Conservation (phyloP, 2,329 filamentous ascomycete genomes). For the Talaromyces atroroseus region DNA sequence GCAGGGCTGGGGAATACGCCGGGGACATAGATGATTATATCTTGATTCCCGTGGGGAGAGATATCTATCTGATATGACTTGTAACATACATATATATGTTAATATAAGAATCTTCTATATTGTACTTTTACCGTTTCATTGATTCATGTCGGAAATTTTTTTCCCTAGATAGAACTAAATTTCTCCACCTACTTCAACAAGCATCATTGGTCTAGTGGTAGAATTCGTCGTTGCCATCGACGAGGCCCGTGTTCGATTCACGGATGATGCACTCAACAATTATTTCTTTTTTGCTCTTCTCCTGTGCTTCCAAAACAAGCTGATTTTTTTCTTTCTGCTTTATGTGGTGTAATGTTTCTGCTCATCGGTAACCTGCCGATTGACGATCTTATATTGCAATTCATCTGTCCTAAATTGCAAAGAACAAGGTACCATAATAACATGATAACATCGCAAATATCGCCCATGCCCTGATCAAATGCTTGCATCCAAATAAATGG, state of each 20-base stretch:
- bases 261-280: constrained; percentile 15
- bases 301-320: not conserved
- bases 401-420: no score
- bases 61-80: not conserved
- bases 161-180: no score
- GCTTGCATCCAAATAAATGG: not conserved
- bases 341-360: no score
- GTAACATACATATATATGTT: no score
- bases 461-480: not conserved
- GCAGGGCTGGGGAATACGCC: constrained; percentile 15
- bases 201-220: constrained; percentile 20
- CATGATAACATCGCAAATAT: not conserved
- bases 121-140: no score
- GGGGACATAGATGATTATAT: not conserved
- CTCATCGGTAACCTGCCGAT: not conserved
- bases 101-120: no score
- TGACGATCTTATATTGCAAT: no score
- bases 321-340: no score
- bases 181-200: not conserved
- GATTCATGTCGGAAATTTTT: no score
- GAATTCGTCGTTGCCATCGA: constrained; percentile 20
- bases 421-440: no score
- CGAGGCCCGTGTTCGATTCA: constrained; percentile 19
- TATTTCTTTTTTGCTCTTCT: not conserved
- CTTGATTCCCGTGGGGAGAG: not conserved